Conservation (phyloP, 2,329 filamentous ascomycete species). For the Geosmithia putterillii region DNA sequence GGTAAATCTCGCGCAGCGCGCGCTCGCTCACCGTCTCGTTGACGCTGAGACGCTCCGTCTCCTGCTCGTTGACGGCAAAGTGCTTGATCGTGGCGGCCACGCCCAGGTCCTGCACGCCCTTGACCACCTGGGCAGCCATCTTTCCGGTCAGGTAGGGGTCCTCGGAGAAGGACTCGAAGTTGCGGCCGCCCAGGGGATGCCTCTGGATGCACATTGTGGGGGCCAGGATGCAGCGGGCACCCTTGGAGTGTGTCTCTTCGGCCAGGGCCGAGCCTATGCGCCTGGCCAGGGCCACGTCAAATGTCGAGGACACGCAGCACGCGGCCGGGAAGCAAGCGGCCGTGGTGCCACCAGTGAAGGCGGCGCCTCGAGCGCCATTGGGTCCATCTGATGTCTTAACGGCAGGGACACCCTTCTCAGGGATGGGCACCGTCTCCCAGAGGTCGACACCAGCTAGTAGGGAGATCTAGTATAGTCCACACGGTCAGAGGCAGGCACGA, state of each 20-base stretch:
- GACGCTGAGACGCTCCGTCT: constrained; percentile 32
- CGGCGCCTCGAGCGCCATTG: constrained; percentile 56
- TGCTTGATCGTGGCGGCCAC: constrained; percentile 69
- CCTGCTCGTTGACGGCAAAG: constrained; percentile 63
- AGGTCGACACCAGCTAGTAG: constrained; percentile 52
- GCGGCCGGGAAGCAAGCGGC: constrained; percentile 57
- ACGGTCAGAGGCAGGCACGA: not conserved
- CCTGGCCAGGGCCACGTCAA: constrained; percentile 59
- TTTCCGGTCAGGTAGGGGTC: constrained; percentile 68
- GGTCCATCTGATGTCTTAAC: constrained; percentile 59
- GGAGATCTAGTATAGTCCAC: constrained; percentile 31
- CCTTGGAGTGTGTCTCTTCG: constrained; percentile 59
- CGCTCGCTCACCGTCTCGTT: constrained; percentile 17
- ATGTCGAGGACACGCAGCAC: constrained; percentile 66
- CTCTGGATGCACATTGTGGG: constrained; percentile 76
- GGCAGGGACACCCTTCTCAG: constrained; percentile 48
- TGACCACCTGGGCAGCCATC: constrained; percentile 59
- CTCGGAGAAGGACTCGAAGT: constrained; percentile 80
- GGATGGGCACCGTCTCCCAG: constrained; percentile 56
- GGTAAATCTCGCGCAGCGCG: constrained; percentile 24
- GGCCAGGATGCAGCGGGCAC: constrained; percentile 60
- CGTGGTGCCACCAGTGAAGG: constrained; percentile 56
- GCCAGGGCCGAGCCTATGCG: constrained; percentile 61
- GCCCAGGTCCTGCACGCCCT: constrained; percentile 59
- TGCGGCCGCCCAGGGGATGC: constrained; percentile 70